Evolutionary conservation across 208 protist species (phyloP).

Genomic region (Trichomonas vaginalis): DNA sequence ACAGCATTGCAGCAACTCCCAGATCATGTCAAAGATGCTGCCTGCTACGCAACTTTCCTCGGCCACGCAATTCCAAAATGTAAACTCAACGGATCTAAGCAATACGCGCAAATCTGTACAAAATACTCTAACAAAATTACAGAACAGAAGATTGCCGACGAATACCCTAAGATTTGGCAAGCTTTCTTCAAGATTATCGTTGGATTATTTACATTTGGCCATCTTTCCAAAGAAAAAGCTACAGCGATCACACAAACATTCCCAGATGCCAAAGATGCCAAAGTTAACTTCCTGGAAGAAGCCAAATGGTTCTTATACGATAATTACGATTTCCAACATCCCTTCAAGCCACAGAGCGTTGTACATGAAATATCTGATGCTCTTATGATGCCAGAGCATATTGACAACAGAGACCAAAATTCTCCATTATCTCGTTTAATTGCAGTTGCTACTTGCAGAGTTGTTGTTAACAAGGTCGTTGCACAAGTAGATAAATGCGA

Average conservation of each 20-base stretch:
- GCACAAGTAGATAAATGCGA: not conserved
- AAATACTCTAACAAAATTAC: not conserved
- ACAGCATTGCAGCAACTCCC: not conserved
- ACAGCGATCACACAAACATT: not conserved
- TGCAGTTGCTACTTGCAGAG: not conserved
- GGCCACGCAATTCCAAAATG: not conserved
- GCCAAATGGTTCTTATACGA: not conserved
- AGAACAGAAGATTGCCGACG: not conserved
- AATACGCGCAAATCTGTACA: not conserved
- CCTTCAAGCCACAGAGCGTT: not conserved
- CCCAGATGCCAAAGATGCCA: not conserved
- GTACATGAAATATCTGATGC: not conserved
- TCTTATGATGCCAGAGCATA: not conserved
- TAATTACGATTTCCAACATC: not conserved
- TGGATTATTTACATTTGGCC: not conserved
- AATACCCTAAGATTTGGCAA: not conserved
- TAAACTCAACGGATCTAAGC: too few relatives aligned
- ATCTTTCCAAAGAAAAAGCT: not conserved
- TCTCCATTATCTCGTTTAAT: not conserved
- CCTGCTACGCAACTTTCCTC: not conserved
- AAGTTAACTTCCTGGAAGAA: not conserved
- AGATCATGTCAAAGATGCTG: not conserved
- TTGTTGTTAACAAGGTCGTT: not conserved
- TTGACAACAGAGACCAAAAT: not conserved
- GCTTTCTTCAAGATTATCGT: not conserved